Conservation (phyloP, 179 eudicot genomes). For the Sideroxylon spinosum region DNA sequence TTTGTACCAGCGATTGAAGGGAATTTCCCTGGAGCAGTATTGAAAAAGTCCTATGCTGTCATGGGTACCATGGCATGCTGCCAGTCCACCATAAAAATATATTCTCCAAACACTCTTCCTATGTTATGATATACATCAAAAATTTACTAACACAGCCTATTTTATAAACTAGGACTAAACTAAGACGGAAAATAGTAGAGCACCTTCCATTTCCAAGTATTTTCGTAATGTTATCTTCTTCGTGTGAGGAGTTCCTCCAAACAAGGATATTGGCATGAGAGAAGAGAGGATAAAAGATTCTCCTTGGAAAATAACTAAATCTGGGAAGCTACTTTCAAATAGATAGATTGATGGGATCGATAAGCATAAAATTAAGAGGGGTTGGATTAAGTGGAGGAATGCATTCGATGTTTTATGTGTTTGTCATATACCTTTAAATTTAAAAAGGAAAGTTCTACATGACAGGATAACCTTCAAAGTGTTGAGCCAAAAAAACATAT, state of each 20-base stretch:
- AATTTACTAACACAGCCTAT: background rate
- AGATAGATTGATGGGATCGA: no score
- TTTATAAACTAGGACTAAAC: background rate
- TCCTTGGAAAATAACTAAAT: no score
- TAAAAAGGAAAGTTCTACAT: no score
- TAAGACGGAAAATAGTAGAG: background rate
- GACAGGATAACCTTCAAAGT: no score
- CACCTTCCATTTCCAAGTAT: background rate
- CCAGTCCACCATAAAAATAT: background rate
- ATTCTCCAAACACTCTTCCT: background rate
- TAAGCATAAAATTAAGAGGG: no score
- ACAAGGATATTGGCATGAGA: no score
- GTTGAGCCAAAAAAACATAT: no score
- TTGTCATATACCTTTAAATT: no score
- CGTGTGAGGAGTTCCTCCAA: background rate
- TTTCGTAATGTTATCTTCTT: background rate
- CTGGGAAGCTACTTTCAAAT: no score
- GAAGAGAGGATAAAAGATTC: background rate
- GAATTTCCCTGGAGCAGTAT: background rate
- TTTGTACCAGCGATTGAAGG: background rate
- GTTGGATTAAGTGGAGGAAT: no score
- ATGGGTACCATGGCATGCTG: background rate
- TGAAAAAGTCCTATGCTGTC: background rate
- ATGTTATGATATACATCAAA: background rate
- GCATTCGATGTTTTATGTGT: no score